These are phyloP conservation scores for Pilatotrama ljubarskyi DNA, from an alignment of 768 basidiomycete species.

Conservation along the genomic window DNA sequence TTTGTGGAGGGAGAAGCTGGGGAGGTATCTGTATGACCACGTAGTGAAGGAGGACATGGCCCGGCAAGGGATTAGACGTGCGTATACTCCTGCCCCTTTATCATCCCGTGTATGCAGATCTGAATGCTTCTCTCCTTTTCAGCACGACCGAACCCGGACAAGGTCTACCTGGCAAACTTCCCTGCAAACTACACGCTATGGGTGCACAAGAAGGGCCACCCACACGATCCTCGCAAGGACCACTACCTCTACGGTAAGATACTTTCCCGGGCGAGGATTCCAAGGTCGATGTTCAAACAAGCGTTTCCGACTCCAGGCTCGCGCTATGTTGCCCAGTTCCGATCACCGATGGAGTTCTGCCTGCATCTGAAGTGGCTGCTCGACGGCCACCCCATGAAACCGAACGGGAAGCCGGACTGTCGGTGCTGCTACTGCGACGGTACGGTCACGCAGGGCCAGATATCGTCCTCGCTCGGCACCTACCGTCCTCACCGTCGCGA, in stretches of 20 bases:
- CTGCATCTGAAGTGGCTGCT: conserved; percentile 27
- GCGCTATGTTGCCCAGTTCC: conserved; percentile 18
- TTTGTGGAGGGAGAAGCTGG: conserved; percentile 25
- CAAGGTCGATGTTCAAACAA: neutral
- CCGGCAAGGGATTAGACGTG: conserved; percentile 12
- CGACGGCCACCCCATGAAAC: conserved; percentile 20
- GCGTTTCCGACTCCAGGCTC: conserved; percentile 12
- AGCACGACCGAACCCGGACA: conserved; percentile 2
- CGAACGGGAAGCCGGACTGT: conserved; percentile 21
- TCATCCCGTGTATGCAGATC: neutral
- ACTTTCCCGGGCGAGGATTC: neutral
- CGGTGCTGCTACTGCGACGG: conserved; percentile 29
- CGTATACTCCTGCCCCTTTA: conserved; percentile 1
- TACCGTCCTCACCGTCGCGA: conserved; percentile 5
- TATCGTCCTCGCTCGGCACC: conserved; percentile 13
- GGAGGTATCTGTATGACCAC: conserved; percentile 14
- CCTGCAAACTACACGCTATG: conserved; percentile 26
- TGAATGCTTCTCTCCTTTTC: neutral
- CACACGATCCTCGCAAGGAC: conserved; percentile 23
- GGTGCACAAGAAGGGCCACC: conserved; percentile 26
- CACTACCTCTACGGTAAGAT: conserved; percentile 27
- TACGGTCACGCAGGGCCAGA: conserved; percentile 21
- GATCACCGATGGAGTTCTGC: conserved; percentile 30
- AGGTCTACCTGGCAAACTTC: conserved; percentile 13
- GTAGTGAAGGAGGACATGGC: conserved; percentile 18